These are phyloP conservation scores for Planoprotostelium fungivorum DNA, from an alignment of 78 protist species.

Conservation along the genomic window DNA sequence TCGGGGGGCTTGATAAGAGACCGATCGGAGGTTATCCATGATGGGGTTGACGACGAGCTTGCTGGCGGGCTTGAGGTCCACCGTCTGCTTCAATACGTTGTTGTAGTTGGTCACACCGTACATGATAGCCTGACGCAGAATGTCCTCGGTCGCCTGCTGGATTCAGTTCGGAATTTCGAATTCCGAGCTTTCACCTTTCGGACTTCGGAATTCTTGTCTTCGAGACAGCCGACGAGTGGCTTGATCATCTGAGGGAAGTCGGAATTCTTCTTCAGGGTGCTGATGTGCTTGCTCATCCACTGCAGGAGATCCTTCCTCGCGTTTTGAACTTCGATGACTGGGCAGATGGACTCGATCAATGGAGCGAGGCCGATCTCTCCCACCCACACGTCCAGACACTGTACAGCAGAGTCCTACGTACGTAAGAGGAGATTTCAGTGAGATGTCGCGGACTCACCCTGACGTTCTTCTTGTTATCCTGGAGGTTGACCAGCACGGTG, in stretches of 20 bases:
- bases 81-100: slow-evolving; percentile 18
- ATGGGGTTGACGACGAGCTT: background rate
- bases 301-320: slow-evolving; percentile 24
- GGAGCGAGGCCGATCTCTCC: slow-evolving; percentile 31
- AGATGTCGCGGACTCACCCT: slow-evolving; percentile 14
- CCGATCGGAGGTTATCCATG: background rate
- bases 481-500: background rate
- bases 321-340: slow-evolving; percentile 14
- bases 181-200: slow-evolving; percentile 14
- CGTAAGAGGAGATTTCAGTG: slow-evolving; percentile 6
- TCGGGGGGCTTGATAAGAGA: background rate
- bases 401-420: slow-evolving; percentile 19
- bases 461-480: slow-evolving; percentile 16
- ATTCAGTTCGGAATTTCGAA: slow-evolving; percentile 21
- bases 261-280: background rate
- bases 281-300: slow-evolving; percentile 13
- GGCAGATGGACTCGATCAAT: slow-evolving; percentile 4
- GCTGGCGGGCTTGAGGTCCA: background rate
- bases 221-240: slow-evolving; percentile 30
- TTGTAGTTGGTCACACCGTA: background rate
- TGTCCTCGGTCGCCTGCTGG: slow-evolving; percentile 12
- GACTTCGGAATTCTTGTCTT: slow-evolving; percentile 36
- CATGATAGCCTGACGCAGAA: background rate
- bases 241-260: slow-evolving; percentile 23
- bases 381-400: slow-evolving; percentile 4